Evolutionary conservation across 2,329 filamentous ascomycete genomes (phyloP).

Genomic region (Paramyrothecium roridum): DNA sequence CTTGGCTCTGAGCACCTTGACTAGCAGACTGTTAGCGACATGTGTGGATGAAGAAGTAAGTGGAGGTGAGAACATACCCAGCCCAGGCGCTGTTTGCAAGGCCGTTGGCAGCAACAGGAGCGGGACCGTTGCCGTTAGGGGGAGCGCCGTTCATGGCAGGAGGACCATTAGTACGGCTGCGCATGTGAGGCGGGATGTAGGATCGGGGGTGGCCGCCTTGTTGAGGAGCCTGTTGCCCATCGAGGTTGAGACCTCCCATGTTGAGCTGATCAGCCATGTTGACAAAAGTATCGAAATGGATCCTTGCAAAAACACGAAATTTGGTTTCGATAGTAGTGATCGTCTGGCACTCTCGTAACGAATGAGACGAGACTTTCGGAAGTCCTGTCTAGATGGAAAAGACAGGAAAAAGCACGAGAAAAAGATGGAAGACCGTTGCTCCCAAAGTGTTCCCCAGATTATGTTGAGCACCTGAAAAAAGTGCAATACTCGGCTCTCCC

Average conservation of each 20-base stretch:
- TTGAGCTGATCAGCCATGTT: conserved; percentile 79
- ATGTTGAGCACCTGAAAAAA: conserved; percentile 24
- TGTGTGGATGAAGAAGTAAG: neutral
- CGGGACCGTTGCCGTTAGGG: conserved; percentile 13
- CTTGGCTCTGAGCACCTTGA: neutral
- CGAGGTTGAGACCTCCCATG: conserved; percentile 71
- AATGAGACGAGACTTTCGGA: conserved; percentile 19
- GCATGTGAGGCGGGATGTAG: conserved; percentile 85
- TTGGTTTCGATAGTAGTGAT: conserved; percentile 7
- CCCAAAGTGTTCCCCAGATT: conserved; percentile 29
- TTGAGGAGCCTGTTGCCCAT: conserved; percentile 24
- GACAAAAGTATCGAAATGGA: neutral
- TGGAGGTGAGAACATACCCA: conserved; percentile 40
- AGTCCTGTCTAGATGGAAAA: conserved; percentile 23
- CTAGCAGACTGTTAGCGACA: conserved; percentile 12
- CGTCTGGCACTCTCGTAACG: conserved; percentile 24
- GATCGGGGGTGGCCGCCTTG: conserved; percentile 55
- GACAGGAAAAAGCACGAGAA: conserved; percentile 22
- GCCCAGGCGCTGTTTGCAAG: conserved; percentile 65
- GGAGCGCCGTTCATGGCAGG: conserved; percentile 36
- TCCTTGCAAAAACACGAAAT: neutral
- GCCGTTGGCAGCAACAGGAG: conserved; percentile 34
- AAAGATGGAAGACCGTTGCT: conserved; percentile 28
- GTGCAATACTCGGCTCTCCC: conserved; percentile 30
- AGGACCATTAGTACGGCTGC: conserved; percentile 45